Evolutionary conservation across 345 rosid species (phyloP).

Genomic region (Eucalyptus microcorys): DNA sequence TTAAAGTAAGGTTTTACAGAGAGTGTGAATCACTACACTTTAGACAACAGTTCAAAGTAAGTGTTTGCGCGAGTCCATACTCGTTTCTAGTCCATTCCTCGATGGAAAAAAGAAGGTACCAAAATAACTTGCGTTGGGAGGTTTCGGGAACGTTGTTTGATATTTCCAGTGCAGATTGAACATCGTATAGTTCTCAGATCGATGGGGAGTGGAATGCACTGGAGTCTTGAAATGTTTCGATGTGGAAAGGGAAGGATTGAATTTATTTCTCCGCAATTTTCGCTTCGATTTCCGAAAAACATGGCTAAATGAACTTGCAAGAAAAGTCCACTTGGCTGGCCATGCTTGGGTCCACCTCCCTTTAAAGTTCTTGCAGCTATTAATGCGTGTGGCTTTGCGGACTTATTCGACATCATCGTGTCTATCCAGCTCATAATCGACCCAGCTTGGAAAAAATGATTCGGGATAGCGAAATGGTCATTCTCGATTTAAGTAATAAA

Average conservation of each 20-base stretch:
- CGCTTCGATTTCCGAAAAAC: background rate
- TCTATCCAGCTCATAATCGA: background rate
- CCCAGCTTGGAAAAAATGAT: background rate
- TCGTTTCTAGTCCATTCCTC: background rate
- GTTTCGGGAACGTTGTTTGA: too few relatives aligned
- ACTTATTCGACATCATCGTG: background rate
- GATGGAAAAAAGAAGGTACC: background rate
- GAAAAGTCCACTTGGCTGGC: background rate
- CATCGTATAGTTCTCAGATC: too few relatives aligned
- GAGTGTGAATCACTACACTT: background rate
- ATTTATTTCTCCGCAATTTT: background rate
- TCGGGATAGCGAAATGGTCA: background rate
- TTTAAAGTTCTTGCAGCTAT: background rate
- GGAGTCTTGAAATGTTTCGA: background rate
- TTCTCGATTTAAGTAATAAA: background rate
- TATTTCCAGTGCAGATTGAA: too few relatives aligned
- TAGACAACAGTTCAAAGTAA: background rate
- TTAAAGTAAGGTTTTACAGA: background rate
- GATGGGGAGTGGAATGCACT: background rate
- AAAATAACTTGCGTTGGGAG: background rate
- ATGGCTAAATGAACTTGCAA: background rate
- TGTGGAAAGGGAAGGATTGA: background rate
- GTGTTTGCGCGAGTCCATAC: background rate
- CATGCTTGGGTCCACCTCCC: background rate
- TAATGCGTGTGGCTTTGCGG: background rate